These are phyloP conservation scores for Oenanthe javanica DNA, from an alignment of 140 eudicot species.

Conservation along the genomic window DNA sequence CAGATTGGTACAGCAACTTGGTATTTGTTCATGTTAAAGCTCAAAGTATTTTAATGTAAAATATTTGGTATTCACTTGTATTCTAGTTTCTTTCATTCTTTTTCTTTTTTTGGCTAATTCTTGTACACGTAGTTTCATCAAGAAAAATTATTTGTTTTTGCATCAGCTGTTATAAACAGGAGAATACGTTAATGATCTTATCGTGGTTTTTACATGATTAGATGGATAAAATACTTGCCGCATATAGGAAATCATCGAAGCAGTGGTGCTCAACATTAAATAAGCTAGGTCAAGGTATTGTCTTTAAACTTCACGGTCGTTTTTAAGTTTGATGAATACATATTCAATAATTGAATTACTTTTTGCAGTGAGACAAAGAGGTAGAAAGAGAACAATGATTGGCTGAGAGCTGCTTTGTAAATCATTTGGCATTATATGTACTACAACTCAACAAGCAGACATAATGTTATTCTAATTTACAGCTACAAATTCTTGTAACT, in stretches of 20 bases:
- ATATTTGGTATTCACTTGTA: not conserved
- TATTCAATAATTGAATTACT: not conserved
- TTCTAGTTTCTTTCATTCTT: too few species aligned
- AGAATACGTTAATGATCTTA: not conserved
- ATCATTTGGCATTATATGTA: not conserved
- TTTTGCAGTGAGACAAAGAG: constrained; percentile 72
- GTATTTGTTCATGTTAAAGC: not conserved
- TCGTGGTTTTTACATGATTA: constrained; percentile 13
- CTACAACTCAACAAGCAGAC: not conserved
- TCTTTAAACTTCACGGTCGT: not conserved
- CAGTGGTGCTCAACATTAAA: constrained; percentile 88
- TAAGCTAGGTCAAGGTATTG: constrained; percentile 58
- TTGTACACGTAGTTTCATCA: not conserved
- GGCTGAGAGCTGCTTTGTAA: constrained; percentile 37
- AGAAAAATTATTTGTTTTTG: not conserved
- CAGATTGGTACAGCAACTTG: not conserved
- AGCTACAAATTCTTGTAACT: not conserved
- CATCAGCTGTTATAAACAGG: not conserved
- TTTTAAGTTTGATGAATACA: not conserved
- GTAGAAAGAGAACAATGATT: constrained; percentile 85
- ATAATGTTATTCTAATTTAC: not conserved
- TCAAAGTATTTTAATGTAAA: not conserved
- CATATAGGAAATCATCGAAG: constrained; percentile 87
- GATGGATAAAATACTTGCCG: constrained; percentile 89
- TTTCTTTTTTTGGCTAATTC: too few species aligned